phyloP scores from a whole-genome alignment of 371 early-diverging fungal genomes.

The Smittium mucronatum region DNA sequence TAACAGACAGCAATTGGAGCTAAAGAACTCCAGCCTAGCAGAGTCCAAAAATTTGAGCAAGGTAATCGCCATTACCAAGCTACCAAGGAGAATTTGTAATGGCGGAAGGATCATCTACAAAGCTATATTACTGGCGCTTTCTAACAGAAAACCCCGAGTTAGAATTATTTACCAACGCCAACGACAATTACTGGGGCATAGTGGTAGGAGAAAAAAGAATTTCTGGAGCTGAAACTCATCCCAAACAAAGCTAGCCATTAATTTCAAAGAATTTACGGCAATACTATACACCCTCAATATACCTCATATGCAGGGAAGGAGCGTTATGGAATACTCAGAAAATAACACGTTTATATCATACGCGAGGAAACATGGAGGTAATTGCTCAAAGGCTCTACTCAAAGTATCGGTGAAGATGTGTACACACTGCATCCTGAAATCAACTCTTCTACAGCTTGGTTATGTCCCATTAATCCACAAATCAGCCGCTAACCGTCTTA shows the following conservation, averaged over 20 bases:
- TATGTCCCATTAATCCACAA: neutral
- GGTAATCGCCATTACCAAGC: neutral
- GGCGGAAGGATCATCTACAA: neutral
- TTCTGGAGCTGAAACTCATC: neutral
- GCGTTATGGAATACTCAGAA: neutral
- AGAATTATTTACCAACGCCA: neutral
- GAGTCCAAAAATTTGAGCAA: neutral
- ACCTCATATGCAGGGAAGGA: neutral
- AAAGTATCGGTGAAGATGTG: neutral
- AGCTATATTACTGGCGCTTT: neutral
- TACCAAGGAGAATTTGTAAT: neutral
- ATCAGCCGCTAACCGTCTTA: neutral
- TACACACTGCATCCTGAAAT: neutral
- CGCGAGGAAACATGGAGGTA: neutral
- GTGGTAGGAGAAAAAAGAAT: neutral
- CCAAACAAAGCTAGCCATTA: neutral
- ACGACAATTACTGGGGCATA: neutral
- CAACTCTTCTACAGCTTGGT: neutral
- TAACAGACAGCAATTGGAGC: neutral
- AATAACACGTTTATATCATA: neutral
- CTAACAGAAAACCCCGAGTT: neutral
- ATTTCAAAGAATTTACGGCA: neutral
- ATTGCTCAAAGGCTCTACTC: neutral
- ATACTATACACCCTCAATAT: neutral
- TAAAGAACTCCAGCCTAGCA: neutral